Base-by-base conservation (phyloP, 257 asterid species). In the Ligustrum vulgare region DNA sequence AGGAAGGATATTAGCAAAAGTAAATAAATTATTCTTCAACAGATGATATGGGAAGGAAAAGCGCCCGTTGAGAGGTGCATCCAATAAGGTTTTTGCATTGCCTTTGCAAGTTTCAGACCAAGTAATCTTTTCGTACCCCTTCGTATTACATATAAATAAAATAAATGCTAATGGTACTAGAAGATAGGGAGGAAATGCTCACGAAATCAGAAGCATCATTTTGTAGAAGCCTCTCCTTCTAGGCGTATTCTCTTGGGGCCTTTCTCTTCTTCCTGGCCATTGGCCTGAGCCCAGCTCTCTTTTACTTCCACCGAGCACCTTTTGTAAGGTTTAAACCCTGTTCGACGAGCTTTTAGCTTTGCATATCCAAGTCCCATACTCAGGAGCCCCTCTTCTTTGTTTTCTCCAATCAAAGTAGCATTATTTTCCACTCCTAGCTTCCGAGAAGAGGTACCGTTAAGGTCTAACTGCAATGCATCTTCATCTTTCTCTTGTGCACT, bases 271-370 rank as follows among this genome's bases (percentile, higher is more conserved):
- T 82, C 95, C 39, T 81, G 89, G 74, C 86, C 56, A 73, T 80
- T 82, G 70, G 77, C 68, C 15, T 81, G 76, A 76, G 82, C 80
- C 75, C 86, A 83, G 80, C 87, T 76, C 69, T 87, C 98, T 76
- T 85, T 90, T 23, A 93, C 99, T 86, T 92, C 98, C 84, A 85
- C 70, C 7, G 98, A 88, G 80, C 99, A 94, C 78, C 99, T 91
- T 86, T 94, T 94, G 87, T 94, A 92, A 69, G 99, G 99, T 83
- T 89, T 94, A 77, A 94, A 94, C 72, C 99, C 98, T 25, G 91
- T 89, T 60, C 80, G 86, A 2, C 80, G 72, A 43, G 87, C 81
- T 81, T 86, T 92, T 73, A 88, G 86, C 82, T 89, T 94, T 36
- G 76, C 72, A 4, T 82, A 83, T 78, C 87, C 89, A 65, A 84